phyloP scores from a whole-genome alignment of 148 eudicot species.

The Mesembryanthemum crystallinum region DNA sequence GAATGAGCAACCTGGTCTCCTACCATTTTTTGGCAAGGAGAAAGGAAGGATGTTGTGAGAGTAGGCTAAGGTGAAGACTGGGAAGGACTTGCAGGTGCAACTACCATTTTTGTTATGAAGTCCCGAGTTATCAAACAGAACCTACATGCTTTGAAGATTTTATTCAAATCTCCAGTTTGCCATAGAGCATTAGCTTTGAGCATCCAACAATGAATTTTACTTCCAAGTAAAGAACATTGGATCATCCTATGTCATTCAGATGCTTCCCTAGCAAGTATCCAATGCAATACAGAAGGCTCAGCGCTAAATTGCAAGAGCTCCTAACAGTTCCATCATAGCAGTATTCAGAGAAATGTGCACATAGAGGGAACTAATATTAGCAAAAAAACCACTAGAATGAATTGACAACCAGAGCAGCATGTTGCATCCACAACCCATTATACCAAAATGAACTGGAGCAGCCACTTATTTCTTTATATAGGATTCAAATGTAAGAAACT shows the following conservation, averaged over 20 bases:
- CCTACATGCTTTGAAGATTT: not conserved
- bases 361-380: not conserved
- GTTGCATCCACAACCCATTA: not conserved
- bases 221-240: not conserved
- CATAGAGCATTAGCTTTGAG: not conserved
- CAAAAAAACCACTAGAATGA: not conserved
- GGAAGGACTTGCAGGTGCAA: too few species aligned
- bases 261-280: not conserved
- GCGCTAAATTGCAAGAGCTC: not conserved
- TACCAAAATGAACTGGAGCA: not conserved
- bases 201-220: not conserved
- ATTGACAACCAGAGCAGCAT: not conserved
- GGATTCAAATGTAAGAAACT: not conserved
- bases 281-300: not conserved
- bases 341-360: not conserved
- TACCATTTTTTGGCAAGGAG: too few species aligned
- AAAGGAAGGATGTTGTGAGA: too few species aligned
- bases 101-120: too few species aligned
- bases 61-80: too few species aligned
- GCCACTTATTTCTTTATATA: not conserved
- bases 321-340: not conserved
- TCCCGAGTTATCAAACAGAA: not conserved
- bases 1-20: too few species aligned
- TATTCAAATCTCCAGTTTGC: not conserved
- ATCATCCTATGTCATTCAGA: not conserved